These are phyloP conservation scores for Melampsora allii-populina DNA, from an alignment of 1,284 basidiomycete species.

Conservation along the genomic window DNA sequence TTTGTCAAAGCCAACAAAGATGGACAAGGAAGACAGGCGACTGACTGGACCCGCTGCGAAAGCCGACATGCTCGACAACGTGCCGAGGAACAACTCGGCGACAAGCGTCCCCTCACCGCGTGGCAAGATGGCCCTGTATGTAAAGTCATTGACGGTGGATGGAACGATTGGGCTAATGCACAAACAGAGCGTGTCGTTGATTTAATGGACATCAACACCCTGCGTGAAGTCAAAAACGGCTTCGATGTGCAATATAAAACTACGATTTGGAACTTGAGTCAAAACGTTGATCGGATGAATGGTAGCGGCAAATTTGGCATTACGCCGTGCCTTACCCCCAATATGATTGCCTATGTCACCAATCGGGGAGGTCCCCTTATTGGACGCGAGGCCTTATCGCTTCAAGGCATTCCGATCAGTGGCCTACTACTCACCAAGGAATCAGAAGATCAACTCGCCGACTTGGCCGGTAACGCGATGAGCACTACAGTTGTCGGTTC, in stretches of 20 bases:
- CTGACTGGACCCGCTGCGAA: conserved; percentile 88
- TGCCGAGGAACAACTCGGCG: conserved; percentile 75
- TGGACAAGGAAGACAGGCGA: conserved; percentile 58
- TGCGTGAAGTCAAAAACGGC: conserved; percentile 74
- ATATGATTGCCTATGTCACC: conserved; percentile 94
- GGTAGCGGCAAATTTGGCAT: conserved; percentile 76
- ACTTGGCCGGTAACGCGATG: conserved; percentile 95
- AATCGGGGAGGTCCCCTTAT: conserved; percentile 95
- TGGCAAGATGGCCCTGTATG: conserved; percentile 93
- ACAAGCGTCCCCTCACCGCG: conserved; percentile 78
- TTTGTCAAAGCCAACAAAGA: conserved; percentile 55
- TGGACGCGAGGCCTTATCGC: conserved; percentile 82
- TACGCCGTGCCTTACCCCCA: conserved; percentile 85
- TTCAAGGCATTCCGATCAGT: conserved; percentile 89
- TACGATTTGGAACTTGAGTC: conserved; percentile 96
- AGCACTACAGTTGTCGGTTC: conserved; percentile 85
- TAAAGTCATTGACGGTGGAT: conserved; percentile 82
- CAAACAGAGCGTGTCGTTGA: conserved; percentile 95
- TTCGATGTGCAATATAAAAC: conserved; percentile 82
- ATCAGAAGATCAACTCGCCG: conserved; percentile 86
- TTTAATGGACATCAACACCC: conserved; percentile 81
- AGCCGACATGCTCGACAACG: conserved; percentile 83
- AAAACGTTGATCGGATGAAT: conserved; percentile 80
- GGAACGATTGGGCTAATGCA: conserved; percentile 85
- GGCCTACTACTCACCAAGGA: conserved; percentile 87